These are phyloP conservation scores for Podaxis sp. DNA, from an alignment of 768 basidiomycete genomes.

Conservation along the genomic window DNA sequence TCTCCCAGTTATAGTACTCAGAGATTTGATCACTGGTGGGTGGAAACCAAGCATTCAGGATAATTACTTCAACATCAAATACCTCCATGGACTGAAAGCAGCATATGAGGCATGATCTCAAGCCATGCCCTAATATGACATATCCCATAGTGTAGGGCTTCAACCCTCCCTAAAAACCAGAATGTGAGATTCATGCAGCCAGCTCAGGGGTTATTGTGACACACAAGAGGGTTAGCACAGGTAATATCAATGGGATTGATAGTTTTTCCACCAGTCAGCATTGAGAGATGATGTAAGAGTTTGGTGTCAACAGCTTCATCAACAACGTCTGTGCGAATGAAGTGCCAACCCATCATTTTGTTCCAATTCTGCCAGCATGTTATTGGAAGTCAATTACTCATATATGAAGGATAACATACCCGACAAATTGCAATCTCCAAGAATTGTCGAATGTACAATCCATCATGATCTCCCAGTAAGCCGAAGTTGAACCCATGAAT, in stretches of 20 bases:
- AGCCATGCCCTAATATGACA: background rate
- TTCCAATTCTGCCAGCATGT: background rate
- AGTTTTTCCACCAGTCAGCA: conserved; percentile 1
- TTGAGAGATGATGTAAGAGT: background rate
- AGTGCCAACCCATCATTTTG: background rate
- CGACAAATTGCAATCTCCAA: background rate
- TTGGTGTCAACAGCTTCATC: background rate
- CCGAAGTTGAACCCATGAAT: background rate
- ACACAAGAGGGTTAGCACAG: background rate
- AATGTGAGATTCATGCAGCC: background rate
- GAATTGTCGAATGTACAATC: background rate
- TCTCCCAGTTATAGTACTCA: background rate
- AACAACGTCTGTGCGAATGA: background rate
- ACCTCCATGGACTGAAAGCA: background rate
- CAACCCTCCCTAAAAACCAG: background rate
- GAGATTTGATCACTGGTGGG: background rate
- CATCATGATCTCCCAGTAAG: background rate
- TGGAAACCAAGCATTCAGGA: background rate
- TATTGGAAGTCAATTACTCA: background rate
- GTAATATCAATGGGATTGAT: background rate
- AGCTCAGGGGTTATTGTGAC: background rate
- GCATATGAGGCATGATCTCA: background rate
- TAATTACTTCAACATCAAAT: background rate
- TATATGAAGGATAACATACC: background rate
- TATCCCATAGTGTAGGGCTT: background rate